Base-by-base conservation (phyloP, 1,284 basidiomycete species). In the Ustilago hordei region DNA sequence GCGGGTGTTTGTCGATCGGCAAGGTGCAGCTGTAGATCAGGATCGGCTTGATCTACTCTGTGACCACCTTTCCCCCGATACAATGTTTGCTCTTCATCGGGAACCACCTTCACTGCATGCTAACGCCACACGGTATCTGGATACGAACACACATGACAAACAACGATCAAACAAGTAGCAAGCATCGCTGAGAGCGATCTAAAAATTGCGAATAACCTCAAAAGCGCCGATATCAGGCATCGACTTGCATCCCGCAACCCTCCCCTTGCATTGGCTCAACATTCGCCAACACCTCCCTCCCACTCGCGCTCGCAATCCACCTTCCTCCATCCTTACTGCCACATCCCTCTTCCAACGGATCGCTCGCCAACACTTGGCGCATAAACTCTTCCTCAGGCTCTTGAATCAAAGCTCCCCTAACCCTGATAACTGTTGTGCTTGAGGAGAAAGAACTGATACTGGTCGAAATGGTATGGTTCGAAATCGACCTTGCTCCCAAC, bases 351-450 rank as follows among this genome's bases (percentile, higher is more conserved):
- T 75, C 69, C 8, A 66, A 17, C 19, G 71, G 55, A 19, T 78
- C 83, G 1, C 70, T 64, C 5, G 47, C 67, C 17, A 84, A 15
- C 17, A 85, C 78, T 41, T 81, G 78, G n/a, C 66, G 55, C 64
- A 85, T 68, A 45, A 85, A 85, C 13, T 80, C 78, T 19, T 74
- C 64, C 47, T 82, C 81, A 3, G 76, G 69, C 61, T 85, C 84
- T 47, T 84, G 81, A 45, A 85, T 84, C 64, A 85, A 64, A 3
- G 84, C 79, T 19, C 84, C 84, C 13, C 84, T 79, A 17, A 85
- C 68, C 13, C 74, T 58, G 12, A 84, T 70, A 38, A 78, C 78
- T 11, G 61, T 62, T 12, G 43, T 36, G 19, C 63, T 56, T 4
- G 50, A 47, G n/a, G 61, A 57, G n/a, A 64, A 57, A 31, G 64